Evolutionary conservation across 768 basidiomycete genomes (phyloP), one percentile per base, ranked within the genome.

Genomic region (Tulasnella sp.): DNA sequence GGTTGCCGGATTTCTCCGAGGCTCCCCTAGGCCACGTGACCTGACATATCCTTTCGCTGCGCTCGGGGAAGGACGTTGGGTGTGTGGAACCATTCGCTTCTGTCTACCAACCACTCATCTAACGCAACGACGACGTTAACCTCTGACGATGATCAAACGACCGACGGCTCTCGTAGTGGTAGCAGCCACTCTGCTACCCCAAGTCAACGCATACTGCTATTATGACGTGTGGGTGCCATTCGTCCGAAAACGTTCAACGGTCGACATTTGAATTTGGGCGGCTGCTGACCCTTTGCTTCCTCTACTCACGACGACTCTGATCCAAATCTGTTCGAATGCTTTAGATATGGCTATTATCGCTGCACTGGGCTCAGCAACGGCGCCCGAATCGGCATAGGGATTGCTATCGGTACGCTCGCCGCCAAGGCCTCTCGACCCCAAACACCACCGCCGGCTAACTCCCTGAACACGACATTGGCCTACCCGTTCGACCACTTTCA

Each of bases 361-460:
- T 69, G 67, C 29, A 26, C 39, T n/a, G 67, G 40, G 5, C 9
- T 69, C 19, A 69, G 67, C 32, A 40, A 44, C 32, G 41, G 26
- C 11, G 67, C 67, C 22, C 67, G 67, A 11, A 52, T 69, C 35
- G 67, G 67, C 14, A 69, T 69, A 2, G 67, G 67, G 17, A 69
- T 69, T 19, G 67, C 67, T n/a, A 22, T 41, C 16, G 37, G 67
- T 69, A n/a, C 37, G 39, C 39, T n/a, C n/a, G n/a, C 1, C 29
- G 35, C n/a, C n/a, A 36, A n/a, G 11, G 5, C 26, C 0, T 65
- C 17, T n/a, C n/a, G n/a, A n/a, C 47, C 22, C n/a, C n/a, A n/a
- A 3, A 34, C 17, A 44, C 16, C 16, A n/a, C 14, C 40, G 16
- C 52, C 32, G 52, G 32, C 52, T 32, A 8, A 8, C 14, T 59